phyloP scores from a whole-genome alignment of 2,329 filamentous ascomycete species.

The Septoria petroselini region DNA sequence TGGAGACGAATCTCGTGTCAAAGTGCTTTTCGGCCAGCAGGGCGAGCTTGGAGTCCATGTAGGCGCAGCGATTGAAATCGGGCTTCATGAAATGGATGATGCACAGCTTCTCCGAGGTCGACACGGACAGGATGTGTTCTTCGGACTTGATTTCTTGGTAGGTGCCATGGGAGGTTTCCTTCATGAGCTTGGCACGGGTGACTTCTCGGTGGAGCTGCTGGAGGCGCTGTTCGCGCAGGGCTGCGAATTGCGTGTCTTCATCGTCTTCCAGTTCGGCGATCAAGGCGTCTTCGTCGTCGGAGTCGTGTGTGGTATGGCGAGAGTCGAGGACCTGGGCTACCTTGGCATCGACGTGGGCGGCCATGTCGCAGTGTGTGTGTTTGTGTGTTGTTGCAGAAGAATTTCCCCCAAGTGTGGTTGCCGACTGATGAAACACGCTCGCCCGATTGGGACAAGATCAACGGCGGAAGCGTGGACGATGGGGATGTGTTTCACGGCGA shows the following conservation, averaged over 20 bases:
- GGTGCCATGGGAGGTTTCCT: conserved; percentile 44
- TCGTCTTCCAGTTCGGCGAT: conserved; percentile 56
- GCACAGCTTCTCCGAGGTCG: conserved; percentile 56
- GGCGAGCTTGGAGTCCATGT: conserved; percentile 60
- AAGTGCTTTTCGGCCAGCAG: conserved; percentile 56
- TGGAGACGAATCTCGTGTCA: conserved; percentile 57
- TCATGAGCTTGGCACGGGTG: conserved; percentile 50
- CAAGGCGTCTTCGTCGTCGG: conserved; percentile 59
- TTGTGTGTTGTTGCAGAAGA: neutral
- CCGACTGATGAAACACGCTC: too few species aligned
- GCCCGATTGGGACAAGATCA: too few species aligned
- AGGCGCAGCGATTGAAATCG: conserved; percentile 59
- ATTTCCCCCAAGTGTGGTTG: neutral
- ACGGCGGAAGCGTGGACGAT: too few species aligned
- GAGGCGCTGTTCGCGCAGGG: conserved; percentile 56
- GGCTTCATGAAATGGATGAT: conserved; percentile 64
- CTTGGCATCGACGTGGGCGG: conserved; percentile 45
- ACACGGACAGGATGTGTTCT: conserved; percentile 58
- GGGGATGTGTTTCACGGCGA: neutral
- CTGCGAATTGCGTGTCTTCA: conserved; percentile 53
- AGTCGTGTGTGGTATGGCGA: conserved; percentile 43
- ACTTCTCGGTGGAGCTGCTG: conserved; percentile 59
- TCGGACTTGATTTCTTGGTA: conserved; percentile 58
- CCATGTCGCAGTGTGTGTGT: conserved; percentile 9
- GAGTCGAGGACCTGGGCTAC: conserved; percentile 52